Evolutionary conservation across 2,329 filamentous ascomycete species (phyloP).

Genomic region (Penicillium verrucosum): DNA sequence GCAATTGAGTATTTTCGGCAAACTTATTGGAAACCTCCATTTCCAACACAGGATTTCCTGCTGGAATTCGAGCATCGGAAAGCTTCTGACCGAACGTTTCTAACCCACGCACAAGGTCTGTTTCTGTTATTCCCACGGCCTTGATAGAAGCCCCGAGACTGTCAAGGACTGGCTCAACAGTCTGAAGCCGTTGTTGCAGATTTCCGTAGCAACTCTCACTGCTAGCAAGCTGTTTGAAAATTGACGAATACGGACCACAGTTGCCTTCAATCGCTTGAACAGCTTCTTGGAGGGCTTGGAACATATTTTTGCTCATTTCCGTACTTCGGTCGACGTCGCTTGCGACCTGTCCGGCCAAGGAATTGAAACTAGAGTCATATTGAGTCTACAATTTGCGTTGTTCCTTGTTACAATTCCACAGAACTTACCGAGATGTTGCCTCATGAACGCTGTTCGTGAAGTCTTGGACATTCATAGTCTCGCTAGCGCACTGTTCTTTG

Average conservation of each 20-base stretch:
- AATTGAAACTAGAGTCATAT: constrained; percentile 20
- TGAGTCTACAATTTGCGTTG: neutral
- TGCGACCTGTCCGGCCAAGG: constrained; percentile 13
- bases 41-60: constrained; percentile 19
- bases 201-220: constrained; percentile 16
- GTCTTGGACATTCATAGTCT: constrained; percentile 17
- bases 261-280: constrained; percentile 18
- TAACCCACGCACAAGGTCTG: constrained; percentile 31
- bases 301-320: constrained; percentile 13
- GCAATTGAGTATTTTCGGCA: constrained; percentile 25
- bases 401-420: neutral
- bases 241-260: constrained; percentile 15
- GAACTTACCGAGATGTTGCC: constrained; percentile 26
- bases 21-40: constrained; percentile 25
- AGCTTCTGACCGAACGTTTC: constrained; percentile 18
- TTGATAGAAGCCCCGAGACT: constrained; percentile 21
- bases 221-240: constrained; percentile 24
- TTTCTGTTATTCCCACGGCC: constrained; percentile 21
- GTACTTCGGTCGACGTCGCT: constrained; percentile 16
- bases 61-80: constrained; percentile 16
- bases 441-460: constrained; percentile 17
- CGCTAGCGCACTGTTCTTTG: constrained; percentile 11
- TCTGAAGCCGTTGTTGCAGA: constrained; percentile 21
- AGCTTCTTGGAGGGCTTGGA: constrained; percentile 20
- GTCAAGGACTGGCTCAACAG: constrained; percentile 18